Percentiles rank a stretch among this genome's conserved stretches.
phyloP scores from a whole-genome alignment of 345 rosid species.

The Hibiscus trionum region DNA sequence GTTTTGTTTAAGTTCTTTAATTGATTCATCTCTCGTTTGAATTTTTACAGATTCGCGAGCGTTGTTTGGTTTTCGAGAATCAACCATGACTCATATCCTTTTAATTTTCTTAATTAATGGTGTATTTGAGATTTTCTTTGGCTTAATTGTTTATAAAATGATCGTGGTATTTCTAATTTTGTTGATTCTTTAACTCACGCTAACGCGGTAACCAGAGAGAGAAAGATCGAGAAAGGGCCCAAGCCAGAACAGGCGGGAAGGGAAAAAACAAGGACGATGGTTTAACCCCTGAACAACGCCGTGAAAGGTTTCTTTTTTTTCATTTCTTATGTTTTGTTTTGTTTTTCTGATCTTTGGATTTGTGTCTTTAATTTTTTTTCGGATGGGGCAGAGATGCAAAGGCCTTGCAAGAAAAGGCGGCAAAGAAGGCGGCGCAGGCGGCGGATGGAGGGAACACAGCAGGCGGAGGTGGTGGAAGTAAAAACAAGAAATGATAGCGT shows the following conservation, averaged over 20 bases:
- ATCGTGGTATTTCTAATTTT: neutral
- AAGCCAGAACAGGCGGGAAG: conserved; percentile 34
- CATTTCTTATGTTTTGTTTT: neutral
- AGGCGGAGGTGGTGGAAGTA: conserved; percentile 31
- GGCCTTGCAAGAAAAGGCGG: conserved; percentile 82
- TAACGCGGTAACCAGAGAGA: conserved; percentile 79
- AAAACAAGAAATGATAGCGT: conserved; percentile 25
- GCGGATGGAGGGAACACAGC: conserved; percentile 34
- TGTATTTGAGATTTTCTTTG: neutral
- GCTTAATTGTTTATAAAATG: neutral
- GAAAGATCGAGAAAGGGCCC: conserved; percentile 79
- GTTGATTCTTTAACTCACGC: conserved; percentile 31
- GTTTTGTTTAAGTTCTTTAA: neutral
- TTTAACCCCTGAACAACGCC: conserved; percentile 80
- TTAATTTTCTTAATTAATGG: conserved; percentile 16
- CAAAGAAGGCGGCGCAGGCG: conserved; percentile 74
- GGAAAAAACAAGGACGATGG: conserved; percentile 44
- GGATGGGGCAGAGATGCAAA: conserved; percentile 52
- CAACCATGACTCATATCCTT: conserved; percentile 65
- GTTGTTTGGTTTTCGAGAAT: neutral
- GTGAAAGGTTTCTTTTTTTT: conserved; percentile 43
- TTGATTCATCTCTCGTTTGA: neutral
- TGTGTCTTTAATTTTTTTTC: neutral
- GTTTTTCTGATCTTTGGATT: neutral
- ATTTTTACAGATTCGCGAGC: conserved; percentile 10